Conservation (phyloP, 163 green algal species). For the Scenedesmus sp. region DNA sequence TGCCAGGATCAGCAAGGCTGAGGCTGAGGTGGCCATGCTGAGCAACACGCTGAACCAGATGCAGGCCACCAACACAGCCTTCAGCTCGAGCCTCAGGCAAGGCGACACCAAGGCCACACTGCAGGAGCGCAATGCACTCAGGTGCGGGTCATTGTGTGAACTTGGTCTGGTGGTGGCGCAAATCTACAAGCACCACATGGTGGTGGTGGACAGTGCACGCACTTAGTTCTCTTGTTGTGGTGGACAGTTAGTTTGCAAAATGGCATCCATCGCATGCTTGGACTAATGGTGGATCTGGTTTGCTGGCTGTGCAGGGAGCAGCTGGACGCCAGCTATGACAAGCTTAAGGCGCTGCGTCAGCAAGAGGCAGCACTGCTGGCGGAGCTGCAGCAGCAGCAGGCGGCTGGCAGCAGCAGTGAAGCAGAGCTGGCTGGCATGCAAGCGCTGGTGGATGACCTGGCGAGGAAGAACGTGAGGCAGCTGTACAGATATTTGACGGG, state of each 20-base stretch:
- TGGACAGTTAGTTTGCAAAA: too few species aligned
- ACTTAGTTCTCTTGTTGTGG: too few species aligned
- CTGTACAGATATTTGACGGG: background rate
- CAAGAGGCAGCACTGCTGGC: conserved; percentile 72
- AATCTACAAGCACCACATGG: too few species aligned
- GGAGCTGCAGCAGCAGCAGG: conserved; percentile 68
- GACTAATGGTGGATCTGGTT: background rate
- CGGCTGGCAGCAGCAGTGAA: conserved; percentile 50
- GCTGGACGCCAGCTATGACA: conserved; percentile 78
- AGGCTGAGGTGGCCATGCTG: conserved; percentile 75
- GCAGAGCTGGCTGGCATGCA: conserved; percentile 62
- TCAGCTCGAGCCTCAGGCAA: conserved; percentile 60
- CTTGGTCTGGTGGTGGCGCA: background rate
- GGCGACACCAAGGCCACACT: conserved; percentile 59
- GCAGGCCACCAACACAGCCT: conserved; percentile 72
- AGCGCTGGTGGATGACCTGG: conserved; percentile 61
- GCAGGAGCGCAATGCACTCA: conserved; percentile 64
- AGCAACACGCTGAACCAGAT: conserved; percentile 76
- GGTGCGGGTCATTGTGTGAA: background rate
- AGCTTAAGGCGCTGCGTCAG: conserved; percentile 78
- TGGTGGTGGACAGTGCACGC: too few species aligned
- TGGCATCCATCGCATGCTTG: background rate
- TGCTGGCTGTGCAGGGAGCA: conserved; percentile 51
- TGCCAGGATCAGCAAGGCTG: conserved; percentile 68
- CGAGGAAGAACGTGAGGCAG: conserved; percentile 51